Evolutionary conservation across 257 asterid genomes (phyloP), one percentile per base, ranked within the genome.

Genomic region (Ocimum tenuiflorum): DNA sequence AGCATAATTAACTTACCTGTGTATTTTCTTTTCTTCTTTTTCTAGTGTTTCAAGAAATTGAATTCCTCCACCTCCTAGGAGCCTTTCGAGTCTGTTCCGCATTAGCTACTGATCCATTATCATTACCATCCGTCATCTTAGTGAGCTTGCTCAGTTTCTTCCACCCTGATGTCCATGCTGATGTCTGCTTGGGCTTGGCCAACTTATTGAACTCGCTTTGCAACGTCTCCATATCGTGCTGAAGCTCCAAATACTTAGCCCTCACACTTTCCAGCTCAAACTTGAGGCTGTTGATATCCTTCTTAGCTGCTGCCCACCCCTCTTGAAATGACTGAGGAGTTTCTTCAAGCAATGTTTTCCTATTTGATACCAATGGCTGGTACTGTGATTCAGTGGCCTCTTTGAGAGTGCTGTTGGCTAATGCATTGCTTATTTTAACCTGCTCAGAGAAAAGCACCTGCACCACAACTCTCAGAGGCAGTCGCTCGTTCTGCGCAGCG

Each of bases 381-480:
- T 76, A 79, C 0, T 82, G 90, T 29, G 89, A 71, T 4, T 84
- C 86, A 0, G 65, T 85, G 3, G 83, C 58, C 14, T 92, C 99
- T 47, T 87, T 89, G n/a, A 89, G 74, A 38, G 84, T 24, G 67
- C 23, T 59, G 77, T 75, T 86, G 48, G 97, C 88, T 15, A 92
- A 41, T 0, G 97, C 94, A 39, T 86, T 92, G 84, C 91, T 92
- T 45, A 92, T 86, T 69, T 89, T 92, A 24, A 92, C 97, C 68
- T 89, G 99, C 55, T 92, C 96, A 4, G 99, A 88, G 82, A 92
- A 88, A 72, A 92, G 95, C 67, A 92, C 96, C 73, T 87, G 99
- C 48, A 92, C 95, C 6, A 89, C 97, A 0, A 89, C 85, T 69
- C 99, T 67, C 15, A 90, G 78, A 1, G 99, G 99, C 61, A 92